phyloP scores from a whole-genome alignment of 2,329 filamentous ascomycete species.

The Didymella segeticola region DNA sequence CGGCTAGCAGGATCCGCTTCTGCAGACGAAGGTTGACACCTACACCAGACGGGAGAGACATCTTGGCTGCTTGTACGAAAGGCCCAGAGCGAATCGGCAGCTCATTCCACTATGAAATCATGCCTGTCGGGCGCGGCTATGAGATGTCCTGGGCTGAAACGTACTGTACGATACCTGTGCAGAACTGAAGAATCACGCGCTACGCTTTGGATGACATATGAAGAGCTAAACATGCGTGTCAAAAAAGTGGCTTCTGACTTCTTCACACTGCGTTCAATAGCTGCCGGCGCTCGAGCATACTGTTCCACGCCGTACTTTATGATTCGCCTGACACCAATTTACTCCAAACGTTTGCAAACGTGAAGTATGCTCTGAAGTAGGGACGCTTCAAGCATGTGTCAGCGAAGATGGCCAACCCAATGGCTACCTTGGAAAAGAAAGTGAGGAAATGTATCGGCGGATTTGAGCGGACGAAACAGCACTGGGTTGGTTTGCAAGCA shows the following conservation, averaged over 20 bases:
- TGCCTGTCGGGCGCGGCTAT: constrained; percentile 11
- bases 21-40: constrained; percentile 15
- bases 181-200: background rate
- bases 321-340: constrained; percentile 45
- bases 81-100: constrained; percentile 11
- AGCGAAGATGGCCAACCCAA: constrained; percentile 11
- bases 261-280: constrained; percentile 37
- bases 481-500: constrained; percentile 5
- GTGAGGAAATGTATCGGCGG: constrained; percentile 17
- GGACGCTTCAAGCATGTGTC: constrained; percentile 18
- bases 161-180: constrained; percentile 17
- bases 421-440: constrained; percentile 13
- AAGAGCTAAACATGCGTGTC: constrained; percentile 4
- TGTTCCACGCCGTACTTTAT: constrained; percentile 48
- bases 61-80: constrained; percentile 15
- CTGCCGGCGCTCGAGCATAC: constrained; percentile 37
- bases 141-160: constrained; percentile 19
- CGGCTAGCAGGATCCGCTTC: constrained; percentile 11
- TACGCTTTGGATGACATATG: constrained; percentile 9
- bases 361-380: too few species aligned
- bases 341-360: constrained; percentile 17
- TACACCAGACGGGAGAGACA: constrained; percentile 14
- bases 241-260: constrained; percentile 30
- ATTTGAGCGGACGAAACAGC: constrained; percentile 16
- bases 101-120: constrained; percentile 12